Evolutionary conservation across 2,329 filamentous ascomycete species (phyloP).

Genomic region (Gremmenia infestans): DNA sequence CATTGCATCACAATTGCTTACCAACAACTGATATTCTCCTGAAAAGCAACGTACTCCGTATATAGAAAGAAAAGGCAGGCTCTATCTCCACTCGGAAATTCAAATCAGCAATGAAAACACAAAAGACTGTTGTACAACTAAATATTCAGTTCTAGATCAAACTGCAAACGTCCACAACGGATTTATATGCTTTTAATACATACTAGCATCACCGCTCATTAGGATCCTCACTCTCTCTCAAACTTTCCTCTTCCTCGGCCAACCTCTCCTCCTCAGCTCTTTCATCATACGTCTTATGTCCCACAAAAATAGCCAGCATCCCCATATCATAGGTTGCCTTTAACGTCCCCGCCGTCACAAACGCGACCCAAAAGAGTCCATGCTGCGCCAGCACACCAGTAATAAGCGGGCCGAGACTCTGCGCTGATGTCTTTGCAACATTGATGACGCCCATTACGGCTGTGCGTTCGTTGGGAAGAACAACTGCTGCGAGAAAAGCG

Average conservation of each 20-base stretch:
- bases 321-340: constrained; percentile 59
- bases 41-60: neutral
- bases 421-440: constrained; percentile 60
- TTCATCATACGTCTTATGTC: constrained; percentile 29
- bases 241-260: constrained; percentile 15
- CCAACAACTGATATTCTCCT: neutral
- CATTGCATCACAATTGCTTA: neutral
- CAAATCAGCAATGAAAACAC: too few species aligned
- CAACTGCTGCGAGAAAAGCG: constrained; percentile 62
- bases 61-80: neutral
- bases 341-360: constrained; percentile 56
- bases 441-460: constrained; percentile 68
- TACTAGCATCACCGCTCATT: constrained; percentile 7
- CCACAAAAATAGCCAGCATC: constrained; percentile 45
- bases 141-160: neutral
- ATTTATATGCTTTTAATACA: neutral
- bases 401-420: constrained; percentile 57
- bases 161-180: neutral
- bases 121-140: neutral
- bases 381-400: constrained; percentile 58
- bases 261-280: constrained; percentile 17
- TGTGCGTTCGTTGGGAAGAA: constrained; percentile 62
- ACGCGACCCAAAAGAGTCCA: constrained; percentile 55
- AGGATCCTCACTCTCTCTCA: constrained; percentile 17
- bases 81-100: neutral